Evolutionary conservation across 75 land plant genomes (phyloP).

Genomic region (Ceratopteris richardii): DNA sequence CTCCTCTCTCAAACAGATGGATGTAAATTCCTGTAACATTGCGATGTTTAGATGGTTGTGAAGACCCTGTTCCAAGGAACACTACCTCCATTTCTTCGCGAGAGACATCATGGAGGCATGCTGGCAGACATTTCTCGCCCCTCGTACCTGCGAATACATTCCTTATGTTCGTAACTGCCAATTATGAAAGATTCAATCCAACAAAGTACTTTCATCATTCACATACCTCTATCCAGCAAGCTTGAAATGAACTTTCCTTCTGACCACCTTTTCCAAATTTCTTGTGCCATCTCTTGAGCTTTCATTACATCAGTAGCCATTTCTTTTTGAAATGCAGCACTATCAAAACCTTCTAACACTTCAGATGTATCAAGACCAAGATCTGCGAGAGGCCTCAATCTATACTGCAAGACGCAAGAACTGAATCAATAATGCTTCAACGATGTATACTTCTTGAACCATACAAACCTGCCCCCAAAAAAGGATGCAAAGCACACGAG

Average conservation of each 20-base stretch:
- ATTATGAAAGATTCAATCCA: background rate
- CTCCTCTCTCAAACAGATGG: constrained; percentile 82
- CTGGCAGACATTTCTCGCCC: constrained; percentile 15
- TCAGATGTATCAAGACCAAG: constrained; percentile 70
- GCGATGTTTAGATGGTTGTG: constrained; percentile 92
- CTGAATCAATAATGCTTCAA: too few species aligned
- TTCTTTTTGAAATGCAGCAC: background rate
- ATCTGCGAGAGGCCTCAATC: constrained; percentile 64
- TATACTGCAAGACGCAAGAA: constrained; percentile 86
- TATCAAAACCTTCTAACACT: constrained; percentile 26
- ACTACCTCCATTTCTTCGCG: constrained; percentile 91
- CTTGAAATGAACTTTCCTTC: background rate
- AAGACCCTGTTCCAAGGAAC: constrained; percentile 94
- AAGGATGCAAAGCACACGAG: too few species aligned
- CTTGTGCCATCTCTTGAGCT: background rate
- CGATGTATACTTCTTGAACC: too few species aligned
- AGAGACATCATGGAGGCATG: constrained; percentile 57
- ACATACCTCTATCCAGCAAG: background rate
- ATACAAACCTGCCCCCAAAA: too few species aligned
- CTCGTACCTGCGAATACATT: background rate
- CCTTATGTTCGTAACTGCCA: background rate
- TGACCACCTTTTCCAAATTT: background rate
- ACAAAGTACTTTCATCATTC: background rate
- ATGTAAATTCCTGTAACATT: constrained; percentile 85
- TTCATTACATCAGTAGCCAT: background rate